These are phyloP conservation scores for Oryza glumipatula DNA, from an alignment of 176 grass and related monocot species.

Conservation along the genomic window DNA sequence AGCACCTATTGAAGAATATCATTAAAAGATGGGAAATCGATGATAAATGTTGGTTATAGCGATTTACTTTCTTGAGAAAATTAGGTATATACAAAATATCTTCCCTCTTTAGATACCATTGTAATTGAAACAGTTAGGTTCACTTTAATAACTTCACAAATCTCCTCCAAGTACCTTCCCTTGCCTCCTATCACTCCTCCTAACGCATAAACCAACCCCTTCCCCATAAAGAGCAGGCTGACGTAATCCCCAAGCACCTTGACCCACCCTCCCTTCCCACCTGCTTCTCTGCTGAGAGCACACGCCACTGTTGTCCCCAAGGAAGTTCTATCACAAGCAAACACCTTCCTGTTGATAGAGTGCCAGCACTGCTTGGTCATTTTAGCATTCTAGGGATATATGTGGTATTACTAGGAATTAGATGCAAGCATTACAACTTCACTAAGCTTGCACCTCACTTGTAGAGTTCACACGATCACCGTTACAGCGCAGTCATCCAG, in stretches of 20 bases:
- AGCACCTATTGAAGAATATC: slow-evolving; percentile 12
- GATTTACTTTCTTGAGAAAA: not conserved
- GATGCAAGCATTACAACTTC: not conserved
- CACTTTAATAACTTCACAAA: not conserved
- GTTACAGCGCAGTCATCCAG: not conserved
- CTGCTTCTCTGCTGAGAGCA: not conserved
- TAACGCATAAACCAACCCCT: not conserved
- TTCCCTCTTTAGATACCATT: not conserved
- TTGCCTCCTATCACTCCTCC: not conserved
- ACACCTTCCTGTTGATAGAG: not conserved
- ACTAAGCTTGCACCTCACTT: not conserved
- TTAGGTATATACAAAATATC: not conserved
- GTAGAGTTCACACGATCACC: not conserved
- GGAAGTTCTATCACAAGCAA: not conserved
- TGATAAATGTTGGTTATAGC: not conserved
- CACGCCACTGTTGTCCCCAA: not conserved
- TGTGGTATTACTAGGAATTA: not conserved
- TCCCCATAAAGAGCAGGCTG: no score
- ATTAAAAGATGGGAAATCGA: not conserved
- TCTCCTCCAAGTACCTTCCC: not conserved
- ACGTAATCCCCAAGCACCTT: no score
- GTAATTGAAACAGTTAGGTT: not conserved
- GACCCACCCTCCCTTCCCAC: not conserved
- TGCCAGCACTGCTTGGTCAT: not conserved
- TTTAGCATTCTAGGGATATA: not conserved